Evolutionary conservation across 148 eudicot species (phyloP).

Genomic region (Tetragonia tetragonoides): DNA sequence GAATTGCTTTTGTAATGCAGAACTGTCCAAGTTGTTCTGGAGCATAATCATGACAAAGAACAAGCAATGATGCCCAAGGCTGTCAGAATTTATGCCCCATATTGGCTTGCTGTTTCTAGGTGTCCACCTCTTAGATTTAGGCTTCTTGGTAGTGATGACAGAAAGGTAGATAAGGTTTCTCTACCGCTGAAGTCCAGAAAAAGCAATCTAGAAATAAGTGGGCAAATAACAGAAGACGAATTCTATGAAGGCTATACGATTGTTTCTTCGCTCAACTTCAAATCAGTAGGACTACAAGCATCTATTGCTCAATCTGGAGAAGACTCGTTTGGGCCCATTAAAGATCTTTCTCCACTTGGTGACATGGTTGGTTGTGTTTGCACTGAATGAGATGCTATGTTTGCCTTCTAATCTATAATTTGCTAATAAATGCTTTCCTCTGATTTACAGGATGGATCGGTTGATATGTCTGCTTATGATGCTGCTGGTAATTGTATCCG

Average conservation of each 20-base stretch:
- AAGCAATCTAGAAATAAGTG: conserved; percentile 45
- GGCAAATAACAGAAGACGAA: conserved; percentile 86
- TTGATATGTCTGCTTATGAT: conserved; percentile 74
- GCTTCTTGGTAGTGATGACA: conserved; percentile 45
- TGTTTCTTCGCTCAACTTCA: conserved; percentile 85
- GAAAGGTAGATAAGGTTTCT: conserved; percentile 41
- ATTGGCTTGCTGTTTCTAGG: conserved; percentile 79
- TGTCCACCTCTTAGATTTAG: conserved; percentile 77
- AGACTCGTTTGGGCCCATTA: conserved; percentile 64
- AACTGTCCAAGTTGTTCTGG: conserved; percentile 79
- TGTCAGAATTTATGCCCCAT: conserved; percentile 78
- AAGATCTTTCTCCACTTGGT: conserved; percentile 83
- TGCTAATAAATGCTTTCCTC: background rate
- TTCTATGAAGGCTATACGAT: conserved; percentile 80
- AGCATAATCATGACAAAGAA: conserved; percentile 63
- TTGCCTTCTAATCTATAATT: background rate
- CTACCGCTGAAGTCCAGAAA: conserved; percentile 49
- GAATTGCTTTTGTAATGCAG: conserved; percentile 40
- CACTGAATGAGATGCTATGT: background rate
- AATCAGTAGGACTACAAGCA: conserved; percentile 62
- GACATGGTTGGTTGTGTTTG: conserved; percentile 65
- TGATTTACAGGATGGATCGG: conserved; percentile 71
- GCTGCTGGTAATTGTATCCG: conserved; percentile 73
- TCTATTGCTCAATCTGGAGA: conserved; percentile 49
- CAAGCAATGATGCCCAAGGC: conserved; percentile 54